These are phyloP conservation scores for Ophiostoma triangulosporum DNA, from an alignment of 2,329 filamentous ascomycete species.

Conservation along the genomic window DNA sequence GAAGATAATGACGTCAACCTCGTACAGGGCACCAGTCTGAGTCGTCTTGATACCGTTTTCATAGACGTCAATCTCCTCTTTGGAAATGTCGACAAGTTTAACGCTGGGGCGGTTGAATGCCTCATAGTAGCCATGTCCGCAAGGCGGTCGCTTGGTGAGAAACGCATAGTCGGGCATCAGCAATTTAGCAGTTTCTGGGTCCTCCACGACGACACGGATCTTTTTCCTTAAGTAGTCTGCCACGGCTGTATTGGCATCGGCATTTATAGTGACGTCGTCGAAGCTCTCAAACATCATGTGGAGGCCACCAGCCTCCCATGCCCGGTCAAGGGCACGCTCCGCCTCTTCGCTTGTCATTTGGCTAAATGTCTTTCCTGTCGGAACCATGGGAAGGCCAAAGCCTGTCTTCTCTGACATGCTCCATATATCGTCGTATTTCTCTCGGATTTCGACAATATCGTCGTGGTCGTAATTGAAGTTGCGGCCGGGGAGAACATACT, in stretches of 20 bases:
- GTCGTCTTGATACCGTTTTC: constrained; percentile 25
- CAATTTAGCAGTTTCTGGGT: constrained; percentile 22
- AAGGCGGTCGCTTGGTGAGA: constrained; percentile 29
- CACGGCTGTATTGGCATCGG: constrained; percentile 18
- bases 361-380: background rate
- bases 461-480: constrained; percentile 6
- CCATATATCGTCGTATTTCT: constrained; percentile 4
- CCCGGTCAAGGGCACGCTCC: constrained; percentile 2
- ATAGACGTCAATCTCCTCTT: constrained; percentile 27
- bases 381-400: constrained; percentile 4
- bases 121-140: constrained; percentile 37
- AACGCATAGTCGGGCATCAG: constrained; percentile 29
- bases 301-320: constrained; percentile 8
- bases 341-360: background rate
- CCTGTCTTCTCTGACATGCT: background rate
- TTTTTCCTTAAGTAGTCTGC: constrained; percentile 22
- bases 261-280: constrained; percentile 18
- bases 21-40: constrained; percentile 21
- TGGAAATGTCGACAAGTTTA: constrained; percentile 30
- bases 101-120: constrained; percentile 32
- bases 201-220: constrained; percentile 22
- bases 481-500: constrained; percentile 42
- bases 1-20: constrained; percentile 25
- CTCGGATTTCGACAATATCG: background rate
- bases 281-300: constrained; percentile 7